Evolutionary conservation across 176 grass and related monocot genomes (phyloP).

Genomic region (Triticum timopheevii): DNA sequence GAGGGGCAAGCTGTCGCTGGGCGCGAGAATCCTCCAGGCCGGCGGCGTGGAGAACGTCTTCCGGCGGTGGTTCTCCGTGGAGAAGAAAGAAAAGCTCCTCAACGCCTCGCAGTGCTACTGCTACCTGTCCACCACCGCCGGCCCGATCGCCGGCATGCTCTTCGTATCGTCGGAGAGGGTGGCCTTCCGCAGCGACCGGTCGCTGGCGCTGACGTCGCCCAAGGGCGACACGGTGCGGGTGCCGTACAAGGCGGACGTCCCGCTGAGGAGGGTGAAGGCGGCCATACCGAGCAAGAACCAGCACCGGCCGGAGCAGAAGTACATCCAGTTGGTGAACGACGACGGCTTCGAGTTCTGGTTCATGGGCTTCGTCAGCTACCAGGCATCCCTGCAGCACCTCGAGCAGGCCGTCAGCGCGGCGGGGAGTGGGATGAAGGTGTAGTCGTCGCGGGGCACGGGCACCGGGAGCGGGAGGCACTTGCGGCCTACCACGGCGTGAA

Average conservation of each 20-base stretch:
- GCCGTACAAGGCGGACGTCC: conserved; percentile 83
- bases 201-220: conserved; percentile 46
- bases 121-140: conserved; percentile 72
- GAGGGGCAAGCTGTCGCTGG: conserved; percentile 78
- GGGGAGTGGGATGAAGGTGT: too few relatives aligned
- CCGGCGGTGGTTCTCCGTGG: conserved; percentile 53
- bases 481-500: too few relatives aligned
- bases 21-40: conserved; percentile 61
- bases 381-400: conserved; percentile 53
- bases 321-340: conserved; percentile 63
- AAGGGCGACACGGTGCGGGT: conserved; percentile 37
- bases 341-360: conserved; percentile 99
- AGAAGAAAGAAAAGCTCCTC: conserved; percentile 56
- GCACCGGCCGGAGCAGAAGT: conserved; percentile 73
- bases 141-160: conserved; percentile 74
- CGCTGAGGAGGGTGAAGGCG: conserved; percentile 52
- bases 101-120: conserved; percentile 86
- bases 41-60: conserved; percentile 86
- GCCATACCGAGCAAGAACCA: conserved; percentile 50
- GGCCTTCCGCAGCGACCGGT: conserved; percentile 69
- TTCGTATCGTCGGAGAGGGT: conserved; percentile 63
- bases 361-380: conserved; percentile 70
- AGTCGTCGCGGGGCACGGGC: too few relatives aligned
- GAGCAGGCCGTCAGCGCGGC: conserved; percentile 40
- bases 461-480: too few relatives aligned